Evolutionary conservation across 257 asterid genomes (phyloP).

Genomic region (Primulina huaijiensis): DNA sequence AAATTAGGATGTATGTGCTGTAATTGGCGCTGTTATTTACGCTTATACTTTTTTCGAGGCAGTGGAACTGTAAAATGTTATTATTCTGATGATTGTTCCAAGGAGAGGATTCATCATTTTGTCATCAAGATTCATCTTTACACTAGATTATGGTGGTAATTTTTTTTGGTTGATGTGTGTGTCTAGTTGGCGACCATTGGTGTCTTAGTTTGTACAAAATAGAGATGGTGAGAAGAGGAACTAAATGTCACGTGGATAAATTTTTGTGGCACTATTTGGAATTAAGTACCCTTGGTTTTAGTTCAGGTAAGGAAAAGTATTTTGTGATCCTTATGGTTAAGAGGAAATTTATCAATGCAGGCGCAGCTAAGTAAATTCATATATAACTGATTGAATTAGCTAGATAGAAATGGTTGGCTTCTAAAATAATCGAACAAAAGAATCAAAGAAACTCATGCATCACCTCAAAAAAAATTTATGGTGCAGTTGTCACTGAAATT

Average conservation of each 20-base stretch:
- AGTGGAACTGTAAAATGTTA: background rate
- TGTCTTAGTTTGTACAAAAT: background rate
- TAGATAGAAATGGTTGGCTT: conserved; percentile 5
- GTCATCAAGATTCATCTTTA: conserved; percentile 5
- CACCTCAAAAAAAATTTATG: background rate
- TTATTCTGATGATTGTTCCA: background rate
- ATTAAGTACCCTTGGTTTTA: background rate
- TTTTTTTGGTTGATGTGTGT: background rate
- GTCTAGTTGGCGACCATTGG: background rate
- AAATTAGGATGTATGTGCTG: background rate
- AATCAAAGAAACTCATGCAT: background rate
- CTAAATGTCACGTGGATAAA: background rate
- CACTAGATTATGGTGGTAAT: background rate
- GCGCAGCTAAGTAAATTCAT: too few species aligned
- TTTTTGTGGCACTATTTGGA: conserved; percentile 2
- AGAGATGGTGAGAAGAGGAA: background rate
- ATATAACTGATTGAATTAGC: background rate
- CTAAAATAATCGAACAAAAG: conserved; percentile 10
- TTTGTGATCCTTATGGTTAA: too few species aligned
- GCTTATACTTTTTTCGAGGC: background rate
- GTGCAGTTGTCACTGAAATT: background rate
- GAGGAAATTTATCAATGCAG: background rate
- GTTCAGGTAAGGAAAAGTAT: background rate
- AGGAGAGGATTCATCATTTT: conserved; percentile 5
- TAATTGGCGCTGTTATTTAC: background rate